Percentiles rank a stretch among this genome's conserved stretches.
Conservation (phyloP, 768 basidiomycete genomes). For the Hemileccinum rubropunctum region DNA sequence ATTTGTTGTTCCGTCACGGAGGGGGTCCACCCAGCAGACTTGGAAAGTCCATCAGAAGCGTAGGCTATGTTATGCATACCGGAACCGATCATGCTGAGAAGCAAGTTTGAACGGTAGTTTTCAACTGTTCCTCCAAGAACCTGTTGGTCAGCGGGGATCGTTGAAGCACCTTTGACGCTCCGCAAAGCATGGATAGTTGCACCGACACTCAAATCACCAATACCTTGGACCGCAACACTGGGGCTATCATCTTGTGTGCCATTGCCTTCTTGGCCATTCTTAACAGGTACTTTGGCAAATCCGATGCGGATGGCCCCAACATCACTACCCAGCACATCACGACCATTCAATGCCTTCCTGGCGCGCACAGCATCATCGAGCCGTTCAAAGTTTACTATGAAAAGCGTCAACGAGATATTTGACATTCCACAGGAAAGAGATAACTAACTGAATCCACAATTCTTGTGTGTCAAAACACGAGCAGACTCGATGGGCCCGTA, state of each 20-base stretch:
- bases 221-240: constrained; percentile 70
- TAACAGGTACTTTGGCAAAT: constrained; percentile 94
- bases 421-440: background rate
- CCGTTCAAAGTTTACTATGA: constrained; percentile 90
- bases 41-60: constrained; percentile 53
- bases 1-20: constrained; percentile 93
- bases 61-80: constrained; percentile 62
- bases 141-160: constrained; percentile 91
- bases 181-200: constrained; percentile 86
- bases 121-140: constrained; percentile 88
- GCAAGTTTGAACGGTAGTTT: constrained; percentile 90
- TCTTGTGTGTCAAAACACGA: constrained; percentile 94
- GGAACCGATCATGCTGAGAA: constrained; percentile 83
- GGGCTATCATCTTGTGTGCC: constrained; percentile 60
- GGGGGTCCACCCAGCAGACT: constrained; percentile 64
- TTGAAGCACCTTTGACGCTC: constrained; percentile 87
- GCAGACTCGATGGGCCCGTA: constrained; percentile 98
- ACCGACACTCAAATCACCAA: constrained; percentile 83
- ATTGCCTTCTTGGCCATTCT: constrained; percentile 68
- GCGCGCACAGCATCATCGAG: constrained; percentile 96
- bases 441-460: constrained; percentile 83
- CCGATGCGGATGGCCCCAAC: constrained; percentile 97
- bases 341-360: constrained; percentile 91
- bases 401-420: constrained; percentile 7
- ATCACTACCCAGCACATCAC: constrained; percentile 93